phyloP scores from a whole-genome alignment of 768 basidiomycete species.

The Artomyces pyxidatus region DNA sequence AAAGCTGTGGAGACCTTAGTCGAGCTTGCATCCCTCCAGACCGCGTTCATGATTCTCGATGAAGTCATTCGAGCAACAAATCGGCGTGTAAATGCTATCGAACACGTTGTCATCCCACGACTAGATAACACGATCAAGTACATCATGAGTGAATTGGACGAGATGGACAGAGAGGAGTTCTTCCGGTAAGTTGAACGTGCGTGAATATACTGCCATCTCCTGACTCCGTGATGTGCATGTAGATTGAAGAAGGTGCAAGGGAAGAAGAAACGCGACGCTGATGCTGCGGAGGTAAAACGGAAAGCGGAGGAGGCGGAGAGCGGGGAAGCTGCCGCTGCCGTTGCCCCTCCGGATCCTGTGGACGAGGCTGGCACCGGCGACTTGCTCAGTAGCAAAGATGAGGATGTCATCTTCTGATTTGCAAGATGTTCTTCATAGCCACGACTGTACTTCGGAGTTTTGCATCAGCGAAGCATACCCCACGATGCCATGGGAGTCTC shows the following conservation, averaged over 20 bases:
- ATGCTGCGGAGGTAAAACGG: slow-evolving; percentile 22
- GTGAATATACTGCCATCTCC: too few species aligned
- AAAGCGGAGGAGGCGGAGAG: slow-evolving; percentile 9
- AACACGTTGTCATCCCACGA: slow-evolving; percentile 92
- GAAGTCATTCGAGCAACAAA: slow-evolving; percentile 99
- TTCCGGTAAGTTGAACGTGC: slow-evolving; percentile 74
- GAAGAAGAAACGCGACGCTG: slow-evolving; percentile 84
- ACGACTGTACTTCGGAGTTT: too few species aligned
- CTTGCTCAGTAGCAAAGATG: slow-evolving; percentile 80
- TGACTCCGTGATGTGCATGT: too few species aligned
- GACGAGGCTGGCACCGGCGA: slow-evolving; percentile 35
- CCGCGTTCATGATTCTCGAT: slow-evolving; percentile 96
- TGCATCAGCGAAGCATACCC: too few species aligned
- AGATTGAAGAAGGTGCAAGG: slow-evolving; percentile 96
- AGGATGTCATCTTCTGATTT: slow-evolving; percentile 84
- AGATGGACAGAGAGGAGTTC: slow-evolving; percentile 97
- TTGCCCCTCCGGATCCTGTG: slow-evolving; percentile 8
- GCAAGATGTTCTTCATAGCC: too few species aligned
- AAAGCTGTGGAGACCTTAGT: slow-evolving; percentile 97
- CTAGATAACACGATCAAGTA: slow-evolving; percentile 98
- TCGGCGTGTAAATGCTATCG: slow-evolving; percentile 96
- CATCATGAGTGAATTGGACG: slow-evolving; percentile 94
- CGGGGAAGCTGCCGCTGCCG: slow-evolving; percentile 7
- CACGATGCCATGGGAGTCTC: too few species aligned
- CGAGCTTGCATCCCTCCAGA: slow-evolving; percentile 93